Evolutionary conservation across 768 basidiomycete genomes (phyloP), one percentile per base, ranked within the genome.

Genomic region (Lyophyllum shimeji): DNA sequence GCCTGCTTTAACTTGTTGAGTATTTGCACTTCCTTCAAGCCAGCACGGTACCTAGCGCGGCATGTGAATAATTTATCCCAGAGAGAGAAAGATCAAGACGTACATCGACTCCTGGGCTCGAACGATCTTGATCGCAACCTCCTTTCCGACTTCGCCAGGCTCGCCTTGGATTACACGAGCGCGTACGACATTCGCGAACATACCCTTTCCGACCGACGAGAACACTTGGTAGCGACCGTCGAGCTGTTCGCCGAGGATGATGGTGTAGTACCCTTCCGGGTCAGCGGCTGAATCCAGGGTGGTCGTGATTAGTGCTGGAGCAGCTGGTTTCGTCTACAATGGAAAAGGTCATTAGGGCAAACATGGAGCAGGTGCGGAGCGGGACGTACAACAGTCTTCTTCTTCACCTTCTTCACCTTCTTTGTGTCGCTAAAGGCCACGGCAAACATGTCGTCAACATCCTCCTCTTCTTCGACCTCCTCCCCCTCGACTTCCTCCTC

Each of bases 61-160:
- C 39, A 54, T 12, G 29, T 47, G 29, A 42, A 8, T 31, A 9
- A 43, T 62, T 42, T 39, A 52, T 49, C 45, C 37, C 21, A 27
- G 37, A 46, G 52, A 45, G 61, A 49, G 42, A 24, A 20, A 37
- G 17, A 25, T 51, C 53, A 3, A 1, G 15, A 57, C 56, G 33
- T 57, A 97, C 96, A 99, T 99, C 23, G 91, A 92, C 67, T 98
- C 96, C 70, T 99, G 97, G 65, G 87, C 89, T 45, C 97, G 78
- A 46, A 98, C 86, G 56, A 99, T 95, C 74, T 99, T 99, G 71
- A 99, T 98, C 0, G 97, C 97, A 9, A 98, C 95, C 69, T 99
- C 96, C 64, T 73, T 72, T 0, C 76, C 76, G 7, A 65, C 61
- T 46, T 77, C 77, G 39, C 84, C 81, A 34, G 78, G 61, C 31